phyloP scores from a whole-genome alignment of 116 monocot genomes.

The Phalaenopsis hybrid region DNA sequence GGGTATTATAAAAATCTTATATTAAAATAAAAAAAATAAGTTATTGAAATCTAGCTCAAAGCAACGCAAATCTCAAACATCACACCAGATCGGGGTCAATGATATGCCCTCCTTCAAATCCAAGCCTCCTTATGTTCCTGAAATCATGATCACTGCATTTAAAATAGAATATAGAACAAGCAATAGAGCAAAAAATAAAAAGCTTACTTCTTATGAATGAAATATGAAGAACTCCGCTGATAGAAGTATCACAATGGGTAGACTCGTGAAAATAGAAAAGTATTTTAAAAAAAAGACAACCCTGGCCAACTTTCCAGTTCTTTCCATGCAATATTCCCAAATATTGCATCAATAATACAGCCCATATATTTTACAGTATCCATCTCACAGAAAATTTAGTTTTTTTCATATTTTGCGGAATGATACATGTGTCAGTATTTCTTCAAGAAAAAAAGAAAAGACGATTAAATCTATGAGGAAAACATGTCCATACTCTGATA shows the following conservation, averaged over 20 bases:
- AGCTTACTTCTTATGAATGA: background rate
- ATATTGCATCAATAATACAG: background rate
- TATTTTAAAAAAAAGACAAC: background rate
- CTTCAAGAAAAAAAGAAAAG: background rate
- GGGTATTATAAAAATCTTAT: background rate
- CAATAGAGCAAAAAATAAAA: background rate
- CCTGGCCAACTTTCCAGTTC: background rate
- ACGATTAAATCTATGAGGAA: background rate
- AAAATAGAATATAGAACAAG: background rate
- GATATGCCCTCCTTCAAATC: slow-evolving; percentile 75
- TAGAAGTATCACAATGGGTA: background rate
- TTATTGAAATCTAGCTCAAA: slow-evolving; percentile 7
- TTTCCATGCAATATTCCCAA: background rate
- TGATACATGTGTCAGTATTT: background rate
- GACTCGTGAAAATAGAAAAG: background rate
- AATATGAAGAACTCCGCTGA: background rate
- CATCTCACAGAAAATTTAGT: background rate
- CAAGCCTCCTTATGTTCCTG: slow-evolving; percentile 57
- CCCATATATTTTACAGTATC: background rate
- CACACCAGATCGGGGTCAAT: slow-evolving; percentile 77
- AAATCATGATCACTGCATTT: slow-evolving; percentile 4
- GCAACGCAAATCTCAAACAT: background rate
- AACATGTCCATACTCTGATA: background rate
- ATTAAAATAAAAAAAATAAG: background rate
- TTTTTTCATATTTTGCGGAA: background rate